A percentile compares a stretch with the other conserved stretches of the same genome.
Evolutionary conservation across 1,139 yeast species (phyloP).

Genomic region (Geotrichum australiense): DNA sequence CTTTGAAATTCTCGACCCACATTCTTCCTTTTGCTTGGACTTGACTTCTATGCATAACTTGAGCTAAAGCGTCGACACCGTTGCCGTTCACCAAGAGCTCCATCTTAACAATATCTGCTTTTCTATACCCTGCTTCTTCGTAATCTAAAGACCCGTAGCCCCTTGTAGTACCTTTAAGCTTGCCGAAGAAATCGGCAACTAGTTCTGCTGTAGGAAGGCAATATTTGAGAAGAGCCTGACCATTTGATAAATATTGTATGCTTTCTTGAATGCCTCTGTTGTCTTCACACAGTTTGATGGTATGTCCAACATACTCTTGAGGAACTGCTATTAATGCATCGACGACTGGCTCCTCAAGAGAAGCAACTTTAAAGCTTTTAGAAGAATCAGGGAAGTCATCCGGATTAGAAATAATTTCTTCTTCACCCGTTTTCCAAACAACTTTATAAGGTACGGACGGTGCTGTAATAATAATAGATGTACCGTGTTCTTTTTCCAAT

Average conservation of each 20-base stretch:
- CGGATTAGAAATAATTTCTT: constrained; percentile 71
- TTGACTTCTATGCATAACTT: constrained; percentile 78
- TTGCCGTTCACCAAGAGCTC: constrained; percentile 85
- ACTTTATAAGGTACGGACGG: constrained; percentile 94
- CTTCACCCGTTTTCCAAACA: constrained; percentile 53
- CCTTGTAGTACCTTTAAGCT: constrained; percentile 77
- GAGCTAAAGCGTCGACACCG: constrained; percentile 88
- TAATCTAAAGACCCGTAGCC: constrained; percentile 95
- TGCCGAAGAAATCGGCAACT: constrained; percentile 93
- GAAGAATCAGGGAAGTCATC: constrained; percentile 75
- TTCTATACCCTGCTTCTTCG: constrained; percentile 82
- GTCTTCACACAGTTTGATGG: constrained; percentile 76
- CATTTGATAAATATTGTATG: constrained; percentile 67
- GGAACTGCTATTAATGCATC: constrained; percentile 91
- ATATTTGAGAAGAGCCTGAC: constrained; percentile 76
- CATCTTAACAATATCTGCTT: constrained; percentile 76
- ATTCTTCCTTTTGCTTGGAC: constrained; percentile 67
- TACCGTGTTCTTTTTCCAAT: constrained; percentile 88
- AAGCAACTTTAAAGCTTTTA: constrained; percentile 41
- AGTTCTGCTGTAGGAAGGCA: constrained; percentile 79
- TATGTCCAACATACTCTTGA: constrained; percentile 77
- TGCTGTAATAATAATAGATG: constrained; percentile 83
- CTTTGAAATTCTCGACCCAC: constrained; percentile 76
- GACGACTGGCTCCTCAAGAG: constrained; percentile 80
- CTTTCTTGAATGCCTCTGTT: constrained; percentile 81